Base-by-base conservation (phyloP, 2,329 filamentous ascomycete genomes). In the Phaeosphaeria sp. region DNA sequence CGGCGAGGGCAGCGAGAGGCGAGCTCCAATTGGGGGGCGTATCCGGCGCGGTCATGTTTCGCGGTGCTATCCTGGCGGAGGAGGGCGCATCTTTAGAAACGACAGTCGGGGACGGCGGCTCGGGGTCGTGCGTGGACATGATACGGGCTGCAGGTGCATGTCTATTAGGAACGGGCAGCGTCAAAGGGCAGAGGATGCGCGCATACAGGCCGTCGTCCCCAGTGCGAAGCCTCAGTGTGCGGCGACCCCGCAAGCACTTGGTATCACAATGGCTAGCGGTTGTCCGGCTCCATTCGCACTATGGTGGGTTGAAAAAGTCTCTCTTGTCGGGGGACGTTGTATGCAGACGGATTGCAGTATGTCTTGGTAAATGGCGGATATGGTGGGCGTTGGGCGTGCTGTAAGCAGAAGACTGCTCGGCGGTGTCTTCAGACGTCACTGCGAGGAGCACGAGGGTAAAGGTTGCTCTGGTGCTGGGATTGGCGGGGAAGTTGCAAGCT, bases 191-290 rank as follows among this genome's bases (percentile, higher is more conserved):
- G 48, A 45, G 44, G 53, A 22, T 40, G 49, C 36, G 27, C 53
- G 60, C 74, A 52, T 76, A 76, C 74, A 71, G 67, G 70, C 74
- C 74, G 74, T 76, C 73, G 73, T 75, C 74, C 74, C 73, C 73
- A 68, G 59, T 63, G 59, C 56, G 59, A 71, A 69, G 74, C 71
- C 74, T 74, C 74, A 76, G 75, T 77, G 75, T 72, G 75, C 75
- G 75, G 74, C 75, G 73, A 63, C 76, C 76, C 76, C 76, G 76
- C 76, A 78, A 36, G 75, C 76, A 78, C 75, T 74, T 63, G 71
- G 74, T 74, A 65, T 75, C 71, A 74, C 73, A 67, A 71, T 71
- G 66, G 68, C 73, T 78, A 79, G 69, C 76, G 72, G 65, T 76
- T 75, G 71, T 74, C 64, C 64, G 66, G 68, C 75, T 77, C 77